These are phyloP conservation scores for Aquanectria penicillioides DNA, from an alignment of 2,329 filamentous ascomycete genomes.

Conservation along the genomic window DNA sequence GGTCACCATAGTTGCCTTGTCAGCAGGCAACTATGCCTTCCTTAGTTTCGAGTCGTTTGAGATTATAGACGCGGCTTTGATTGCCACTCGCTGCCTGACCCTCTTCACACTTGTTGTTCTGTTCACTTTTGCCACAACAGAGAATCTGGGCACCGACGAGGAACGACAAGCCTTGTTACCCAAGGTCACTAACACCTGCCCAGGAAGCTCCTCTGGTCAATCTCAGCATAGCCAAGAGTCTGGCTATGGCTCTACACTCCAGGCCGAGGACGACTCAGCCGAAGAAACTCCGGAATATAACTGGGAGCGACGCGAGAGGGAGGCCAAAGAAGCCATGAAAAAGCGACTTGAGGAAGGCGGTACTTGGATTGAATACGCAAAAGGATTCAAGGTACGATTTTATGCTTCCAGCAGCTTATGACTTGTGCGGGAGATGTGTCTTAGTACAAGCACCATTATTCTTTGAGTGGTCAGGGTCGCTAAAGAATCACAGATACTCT, in stretches of 20 bases:
- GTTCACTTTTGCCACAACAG: slow-evolving; percentile 23
- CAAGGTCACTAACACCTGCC: slow-evolving; percentile 32
- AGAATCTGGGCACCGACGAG: slow-evolving; percentile 55
- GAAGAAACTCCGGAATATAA: slow-evolving; percentile 60
- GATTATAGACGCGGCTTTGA: slow-evolving; percentile 36
- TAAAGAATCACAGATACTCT: slow-evolving; percentile 67
- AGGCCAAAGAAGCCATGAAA: slow-evolving; percentile 67
- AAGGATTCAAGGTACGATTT: slow-evolving; percentile 69
- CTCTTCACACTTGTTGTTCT: slow-evolving; percentile 31
- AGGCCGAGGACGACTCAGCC: slow-evolving; percentile 49
- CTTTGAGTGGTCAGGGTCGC: not conserved
- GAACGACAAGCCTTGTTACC: slow-evolving; percentile 69
- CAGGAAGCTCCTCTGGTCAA: slow-evolving; percentile 35
- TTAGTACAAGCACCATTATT: no score
- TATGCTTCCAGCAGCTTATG: no score
- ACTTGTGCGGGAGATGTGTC: no score
- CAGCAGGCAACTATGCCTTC: slow-evolving; percentile 17
- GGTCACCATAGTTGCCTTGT: slow-evolving; percentile 51
- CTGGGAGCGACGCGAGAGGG: slow-evolving; percentile 63
- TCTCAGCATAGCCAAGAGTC: slow-evolving; percentile 36
- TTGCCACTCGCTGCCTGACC: slow-evolving; percentile 30
- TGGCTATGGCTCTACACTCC: slow-evolving; percentile 55
- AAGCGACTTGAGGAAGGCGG: slow-evolving; percentile 79
- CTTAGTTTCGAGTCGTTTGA: slow-evolving; percentile 26
- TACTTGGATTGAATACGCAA: slow-evolving; percentile 81